These are phyloP conservation scores for Santalum album DNA, from an alignment of 164 flowering plant genomes.

Conservation along the genomic window DNA sequence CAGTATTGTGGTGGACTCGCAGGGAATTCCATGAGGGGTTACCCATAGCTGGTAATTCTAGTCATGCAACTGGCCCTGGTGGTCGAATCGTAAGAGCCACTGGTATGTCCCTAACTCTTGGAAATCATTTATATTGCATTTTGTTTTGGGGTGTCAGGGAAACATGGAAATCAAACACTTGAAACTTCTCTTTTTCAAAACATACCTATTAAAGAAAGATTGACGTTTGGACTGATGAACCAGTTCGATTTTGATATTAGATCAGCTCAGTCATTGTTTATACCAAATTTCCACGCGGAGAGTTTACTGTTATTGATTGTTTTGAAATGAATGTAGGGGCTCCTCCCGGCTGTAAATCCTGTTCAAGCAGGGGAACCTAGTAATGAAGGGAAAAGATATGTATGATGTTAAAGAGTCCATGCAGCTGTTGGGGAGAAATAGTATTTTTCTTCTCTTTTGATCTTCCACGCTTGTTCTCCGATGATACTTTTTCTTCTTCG, in stretches of 20 bases:
- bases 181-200: neutral
- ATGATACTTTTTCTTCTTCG: too few relatives aligned
- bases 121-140: neutral
- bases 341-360: conserved; percentile 18
- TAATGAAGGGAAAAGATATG: conserved; percentile 32
- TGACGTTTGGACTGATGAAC: too few relatives aligned
- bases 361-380: conserved; percentile 27
- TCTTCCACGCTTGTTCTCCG: too few relatives aligned
- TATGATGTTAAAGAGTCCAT: too few relatives aligned
- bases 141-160: neutral
- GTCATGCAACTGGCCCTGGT: conserved; percentile 28
- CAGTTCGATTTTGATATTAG: too few relatives aligned
- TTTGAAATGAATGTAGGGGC: conserved; percentile 21
- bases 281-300: neutral
- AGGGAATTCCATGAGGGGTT: conserved; percentile 33
- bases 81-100: conserved; percentile 23
- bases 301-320: neutral
- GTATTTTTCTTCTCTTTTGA: too few relatives aligned
- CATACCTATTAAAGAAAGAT: too few relatives aligned
- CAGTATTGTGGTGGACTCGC: conserved; percentile 19
- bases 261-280: too few relatives aligned
- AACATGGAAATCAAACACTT: neutral
- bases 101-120: conserved; percentile 15
- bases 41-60: conserved; percentile 22
- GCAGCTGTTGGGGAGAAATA: too few relatives aligned